These are phyloP conservation scores for Wickerhamiella occidentalis DNA, from an alignment of 805 yeast species.

Conservation along the genomic window DNA sequence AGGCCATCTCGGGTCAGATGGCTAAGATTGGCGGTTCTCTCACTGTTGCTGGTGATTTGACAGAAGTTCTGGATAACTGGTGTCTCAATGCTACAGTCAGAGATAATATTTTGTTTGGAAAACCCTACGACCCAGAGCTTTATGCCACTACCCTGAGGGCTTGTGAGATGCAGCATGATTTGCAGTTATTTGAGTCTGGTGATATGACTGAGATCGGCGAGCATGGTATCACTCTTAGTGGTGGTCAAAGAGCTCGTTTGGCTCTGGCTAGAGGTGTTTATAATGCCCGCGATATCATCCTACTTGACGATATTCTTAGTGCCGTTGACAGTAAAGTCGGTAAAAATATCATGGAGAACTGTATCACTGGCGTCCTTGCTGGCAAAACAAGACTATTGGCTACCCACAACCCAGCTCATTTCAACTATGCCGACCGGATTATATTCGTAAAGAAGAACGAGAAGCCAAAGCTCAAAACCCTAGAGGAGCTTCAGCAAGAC, in stretches of 20 bases:
- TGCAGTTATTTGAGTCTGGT: conserved; percentile 23
- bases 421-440: conserved; percentile 56
- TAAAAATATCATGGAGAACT: conserved; percentile 55
- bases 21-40: conserved; percentile 41
- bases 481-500: conserved; percentile 35
- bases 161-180: conserved; percentile 57
- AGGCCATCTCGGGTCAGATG: conserved; percentile 66
- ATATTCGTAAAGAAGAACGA: conserved; percentile 36
- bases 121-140: conserved; percentile 35
- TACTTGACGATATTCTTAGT: conserved; percentile 71
- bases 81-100: conserved; percentile 67
- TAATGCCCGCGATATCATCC: conserved; percentile 47
- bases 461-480: conserved; percentile 49
- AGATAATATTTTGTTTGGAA: conserved; percentile 64
- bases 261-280: conserved; percentile 75
- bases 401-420: conserved; percentile 69
- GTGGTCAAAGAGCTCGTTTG: conserved; percentile 85
- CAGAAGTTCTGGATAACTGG: conserved; percentile 64
- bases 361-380: conserved; percentile 47
- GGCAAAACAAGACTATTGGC: conserved; percentile 61
- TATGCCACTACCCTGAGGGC: conserved; percentile 46
- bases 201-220: conserved; percentile 61
- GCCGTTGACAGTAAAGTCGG: conserved; percentile 88
- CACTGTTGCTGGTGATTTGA: conserved; percentile 40
- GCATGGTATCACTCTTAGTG: conserved; percentile 76